Percentiles rank a stretch among this genome's conserved stretches.
phyloP scores from a whole-genome alignment of 768 basidiomycete species.

The Tulasnella sp. region DNA sequence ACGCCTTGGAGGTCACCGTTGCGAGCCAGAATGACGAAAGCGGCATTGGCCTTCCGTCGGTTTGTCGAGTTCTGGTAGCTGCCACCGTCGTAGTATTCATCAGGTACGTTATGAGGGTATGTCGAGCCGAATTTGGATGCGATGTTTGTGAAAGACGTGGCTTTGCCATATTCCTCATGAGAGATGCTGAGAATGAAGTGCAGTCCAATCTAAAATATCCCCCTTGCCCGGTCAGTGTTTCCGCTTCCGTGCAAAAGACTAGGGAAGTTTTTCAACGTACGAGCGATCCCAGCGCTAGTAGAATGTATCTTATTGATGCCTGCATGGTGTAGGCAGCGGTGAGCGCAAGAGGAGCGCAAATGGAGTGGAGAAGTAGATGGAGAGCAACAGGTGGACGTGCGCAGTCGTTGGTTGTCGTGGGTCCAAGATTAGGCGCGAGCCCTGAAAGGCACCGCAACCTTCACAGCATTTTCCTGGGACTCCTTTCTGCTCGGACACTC shows the following conservation, averaged over 20 bases:
- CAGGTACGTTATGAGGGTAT: slow-evolving; percentile 63
- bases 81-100: slow-evolving; percentile 53
- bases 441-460: not conserved
- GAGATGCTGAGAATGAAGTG: slow-evolving; percentile 60
- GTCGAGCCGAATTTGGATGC: slow-evolving; percentile 34
- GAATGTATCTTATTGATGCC: slow-evolving; percentile 63
- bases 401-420: slow-evolving; percentile 6
- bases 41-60: slow-evolving; percentile 72
- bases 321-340: slow-evolving; percentile 48
- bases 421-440: not conserved
- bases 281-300: slow-evolving; percentile 53
- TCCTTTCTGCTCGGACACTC: slow-evolving; percentile 1
- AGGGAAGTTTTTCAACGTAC: slow-evolving; percentile 46
- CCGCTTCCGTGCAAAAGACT: not conserved
- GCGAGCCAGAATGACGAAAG: slow-evolving; percentile 77
- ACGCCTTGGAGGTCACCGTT: slow-evolving; percentile 65
- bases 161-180: slow-evolving; percentile 53
- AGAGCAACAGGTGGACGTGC: slow-evolving; percentile 12
- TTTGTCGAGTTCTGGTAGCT: slow-evolving; percentile 46
- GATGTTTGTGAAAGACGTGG: slow-evolving; percentile 53
- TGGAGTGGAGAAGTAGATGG: not conserved
- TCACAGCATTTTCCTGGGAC: not conserved
- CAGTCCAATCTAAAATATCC: slow-evolving; percentile 52
- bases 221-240: slow-evolving; percentile 34
- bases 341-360: not conserved